Evolutionary conservation across 306 rosid species (phyloP).

Genomic region (Trichosanthes cucumerina): DNA sequence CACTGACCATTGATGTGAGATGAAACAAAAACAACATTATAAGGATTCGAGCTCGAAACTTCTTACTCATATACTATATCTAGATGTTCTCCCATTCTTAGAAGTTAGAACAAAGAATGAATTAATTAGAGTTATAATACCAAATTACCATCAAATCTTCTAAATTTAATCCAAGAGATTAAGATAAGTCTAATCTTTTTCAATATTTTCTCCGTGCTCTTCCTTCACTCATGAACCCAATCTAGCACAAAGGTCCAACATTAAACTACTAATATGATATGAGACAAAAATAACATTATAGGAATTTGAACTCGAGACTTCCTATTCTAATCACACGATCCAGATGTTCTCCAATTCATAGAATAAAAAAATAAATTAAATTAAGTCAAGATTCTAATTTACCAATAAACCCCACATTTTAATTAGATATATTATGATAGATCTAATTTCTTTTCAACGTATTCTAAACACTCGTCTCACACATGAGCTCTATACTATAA

Average conservation of each 20-base stretch:
- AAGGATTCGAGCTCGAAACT: not conserved
- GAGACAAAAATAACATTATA: too few species aligned
- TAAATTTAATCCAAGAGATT: too few species aligned
- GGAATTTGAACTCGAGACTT: not conserved
- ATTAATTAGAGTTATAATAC: too few species aligned
- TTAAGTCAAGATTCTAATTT: not conserved
- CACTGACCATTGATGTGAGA: not conserved
- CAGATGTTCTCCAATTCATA: not conserved
- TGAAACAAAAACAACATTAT: not conserved
- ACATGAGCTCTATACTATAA: not conserved
- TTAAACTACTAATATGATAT: too few species aligned
- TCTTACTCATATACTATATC: not conserved
- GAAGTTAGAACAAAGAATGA: too few species aligned
- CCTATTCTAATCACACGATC: not conserved
- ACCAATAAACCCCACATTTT: not conserved
- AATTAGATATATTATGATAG: not conserved
- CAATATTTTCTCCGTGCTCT: too few species aligned
- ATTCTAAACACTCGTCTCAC: not conserved
- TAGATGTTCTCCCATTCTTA: not conserved
- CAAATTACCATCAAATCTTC: too few species aligned
- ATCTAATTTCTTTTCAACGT: not conserved
- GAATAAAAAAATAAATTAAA: not conserved
- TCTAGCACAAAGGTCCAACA: too few species aligned
- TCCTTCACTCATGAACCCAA: too few species aligned
- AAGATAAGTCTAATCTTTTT: too few species aligned